These are phyloP conservation scores for Aspergillus puulaauensis DNA, from an alignment of 2,329 filamentous ascomycete species.

Conservation along the genomic window DNA sequence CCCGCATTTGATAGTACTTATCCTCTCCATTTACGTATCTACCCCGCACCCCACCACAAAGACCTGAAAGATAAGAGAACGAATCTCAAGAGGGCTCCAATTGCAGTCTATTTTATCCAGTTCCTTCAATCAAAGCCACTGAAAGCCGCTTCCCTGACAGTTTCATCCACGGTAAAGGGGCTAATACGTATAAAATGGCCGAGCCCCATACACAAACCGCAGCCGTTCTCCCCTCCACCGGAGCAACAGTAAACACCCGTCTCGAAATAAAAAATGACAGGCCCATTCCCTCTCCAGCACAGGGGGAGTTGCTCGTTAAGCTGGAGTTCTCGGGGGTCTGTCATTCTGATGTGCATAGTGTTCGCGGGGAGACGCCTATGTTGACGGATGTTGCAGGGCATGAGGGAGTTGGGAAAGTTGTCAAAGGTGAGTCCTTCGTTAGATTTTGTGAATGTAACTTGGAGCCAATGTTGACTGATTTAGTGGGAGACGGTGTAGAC, in stretches of 20 bases:
- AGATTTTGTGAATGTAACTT: no score
- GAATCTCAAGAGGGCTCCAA: background rate
- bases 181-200: background rate
- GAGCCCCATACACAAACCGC: slow-evolving; percentile 30
- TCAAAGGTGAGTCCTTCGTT: slow-evolving; percentile 25
- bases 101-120: background rate
- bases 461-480: background rate
- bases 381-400: slow-evolving; percentile 48
- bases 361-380: slow-evolving; percentile 44
- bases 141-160: background rate
- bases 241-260: slow-evolving; percentile 17
- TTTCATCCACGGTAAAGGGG: background rate
- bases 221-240: slow-evolving; percentile 29
- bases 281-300: slow-evolving; percentile 36
- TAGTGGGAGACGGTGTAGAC: slow-evolving; percentile 30
- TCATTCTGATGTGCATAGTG: slow-evolving; percentile 49
- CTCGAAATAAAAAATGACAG: slow-evolving; percentile 26
- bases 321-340: slow-evolving; percentile 50
- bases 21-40: background rate
- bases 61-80: background rate
- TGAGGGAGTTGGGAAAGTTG: slow-evolving; percentile 47
- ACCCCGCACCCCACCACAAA: background rate
- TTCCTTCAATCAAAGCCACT: background rate
- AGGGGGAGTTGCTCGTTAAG: slow-evolving; percentile 47
- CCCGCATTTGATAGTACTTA: background rate